Base-by-base conservation (phyloP, 768 basidiomycete genomes). In the Cubamyces sp. region DNA sequence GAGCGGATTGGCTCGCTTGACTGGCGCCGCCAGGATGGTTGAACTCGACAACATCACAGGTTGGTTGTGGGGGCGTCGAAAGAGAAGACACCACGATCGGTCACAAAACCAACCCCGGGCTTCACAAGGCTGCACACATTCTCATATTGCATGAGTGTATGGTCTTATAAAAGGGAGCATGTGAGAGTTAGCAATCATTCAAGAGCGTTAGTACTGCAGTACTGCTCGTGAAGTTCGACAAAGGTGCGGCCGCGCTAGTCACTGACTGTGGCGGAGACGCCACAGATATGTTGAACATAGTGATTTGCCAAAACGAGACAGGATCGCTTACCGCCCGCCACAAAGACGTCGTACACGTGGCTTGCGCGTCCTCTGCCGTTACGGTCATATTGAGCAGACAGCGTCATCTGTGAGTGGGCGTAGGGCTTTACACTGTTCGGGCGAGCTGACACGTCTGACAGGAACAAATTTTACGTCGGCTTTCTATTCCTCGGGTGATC, bases 271-370 rank as follows among this genome's bases (percentile, higher is more conserved):
- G n/a, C n/a, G n/a, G 11, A 46, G 45, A 46, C 18, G 45, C 45
- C 45, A 14, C 25, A 18, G 28, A 26, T 15, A 5, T 6, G 25
- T 26, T n/a, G 53, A 54, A 42, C 53, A 11, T 54, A 28, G 23
- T 25, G 41, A 54, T 19, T 12, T 54, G 23, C 53, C 53, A 54
- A 54, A 54, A 42, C 5, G 41, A 26, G 53, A 43, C 5, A 28
- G 12, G n/a, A 26, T 42, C 21, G 37, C 21, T 21, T n/a, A 21
- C 12, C 34, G 51, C 34, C 12, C 34, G 51, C 34, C 37, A 39
- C 51, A 23, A 39, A 37, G 50, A 16, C 28, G 50, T n/a, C 25
- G 25, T n/a, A 3, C 53, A 54, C 53, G 53, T 42, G 53, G 40
- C 40, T 3, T 16, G 48, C 11, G 11, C 48, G 23, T 49, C 26